Evolutionary conservation across 164 flowering plant genomes (phyloP).

Genomic region (Berberis thunbergii): DNA sequence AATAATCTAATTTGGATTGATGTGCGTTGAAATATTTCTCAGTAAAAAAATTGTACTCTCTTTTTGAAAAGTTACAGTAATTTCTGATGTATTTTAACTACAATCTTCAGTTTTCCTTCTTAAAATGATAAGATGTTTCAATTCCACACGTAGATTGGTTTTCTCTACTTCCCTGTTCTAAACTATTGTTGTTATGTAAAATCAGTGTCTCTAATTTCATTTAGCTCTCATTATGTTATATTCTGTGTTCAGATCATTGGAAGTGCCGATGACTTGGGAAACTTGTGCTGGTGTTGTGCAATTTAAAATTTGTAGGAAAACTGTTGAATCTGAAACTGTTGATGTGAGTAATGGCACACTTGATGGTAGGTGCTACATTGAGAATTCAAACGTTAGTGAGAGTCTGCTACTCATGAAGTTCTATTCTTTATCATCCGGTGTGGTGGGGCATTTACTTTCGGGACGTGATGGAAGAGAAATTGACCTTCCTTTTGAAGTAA

Average conservation of each 20-base stretch:
- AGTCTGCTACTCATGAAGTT: conserved; percentile 77
- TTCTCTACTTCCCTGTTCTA: too few relatives aligned
- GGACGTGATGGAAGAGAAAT: conserved; percentile 45
- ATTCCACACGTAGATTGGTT: too few relatives aligned
- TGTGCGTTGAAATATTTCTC: too few relatives aligned
- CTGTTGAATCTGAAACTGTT: conserved; percentile 6
- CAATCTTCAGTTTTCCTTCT: too few relatives aligned
- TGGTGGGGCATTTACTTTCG: conserved; percentile 51
- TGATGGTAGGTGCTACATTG: conserved; percentile 34
- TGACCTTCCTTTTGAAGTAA: conserved; percentile 77
- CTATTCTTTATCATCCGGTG: conserved; percentile 51
- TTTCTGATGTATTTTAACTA: too few relatives aligned
- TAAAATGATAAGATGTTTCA: too few relatives aligned
- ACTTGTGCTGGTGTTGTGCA: conserved; percentile 25
- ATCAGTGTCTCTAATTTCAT: not conserved
- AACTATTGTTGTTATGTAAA: not conserved
- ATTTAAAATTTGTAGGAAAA: conserved; percentile 15
- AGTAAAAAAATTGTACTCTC: too few relatives aligned
- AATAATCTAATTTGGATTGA: too few relatives aligned
- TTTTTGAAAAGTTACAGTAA: too few relatives aligned
- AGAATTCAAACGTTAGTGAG: conserved; percentile 61
- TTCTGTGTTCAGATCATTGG: conserved; percentile 32
- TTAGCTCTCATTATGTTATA: not conserved
- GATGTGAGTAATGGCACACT: conserved; percentile 5
- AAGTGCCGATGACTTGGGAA: conserved; percentile 56